These are phyloP conservation scores for Kurtzmaniella quercitrusa DNA, from an alignment of 1,139 yeast species.

Conservation along the genomic window DNA sequence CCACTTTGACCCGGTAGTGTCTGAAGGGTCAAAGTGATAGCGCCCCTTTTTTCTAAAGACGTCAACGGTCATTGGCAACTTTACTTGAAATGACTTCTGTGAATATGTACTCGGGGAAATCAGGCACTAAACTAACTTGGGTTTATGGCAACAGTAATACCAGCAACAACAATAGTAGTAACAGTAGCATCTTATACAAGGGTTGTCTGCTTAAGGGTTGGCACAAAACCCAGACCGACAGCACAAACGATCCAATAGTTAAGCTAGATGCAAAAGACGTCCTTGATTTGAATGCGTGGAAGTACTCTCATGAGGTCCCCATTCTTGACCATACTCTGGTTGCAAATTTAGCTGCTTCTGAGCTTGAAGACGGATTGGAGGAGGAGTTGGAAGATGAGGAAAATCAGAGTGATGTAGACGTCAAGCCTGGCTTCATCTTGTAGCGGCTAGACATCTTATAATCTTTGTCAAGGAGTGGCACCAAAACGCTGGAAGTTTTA, in stretches of 20 bases:
- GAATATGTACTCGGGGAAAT: not conserved
- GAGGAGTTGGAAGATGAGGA: slow-evolving; percentile 3
- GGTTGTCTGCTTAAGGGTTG: slow-evolving; percentile 45
- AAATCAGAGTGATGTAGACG: not conserved
- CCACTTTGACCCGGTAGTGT: not conserved
- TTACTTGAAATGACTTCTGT: not conserved
- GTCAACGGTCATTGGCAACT: no score
- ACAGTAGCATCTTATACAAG: no score
- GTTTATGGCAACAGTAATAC: slow-evolving; percentile 10
- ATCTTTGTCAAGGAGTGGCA: no score
- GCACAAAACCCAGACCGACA: slow-evolving; percentile 26
- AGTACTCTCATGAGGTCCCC: slow-evolving; percentile 20
- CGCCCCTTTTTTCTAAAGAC: not conserved
- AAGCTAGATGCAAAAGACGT: slow-evolving; percentile 20
- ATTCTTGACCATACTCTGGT: slow-evolving; percentile 10
- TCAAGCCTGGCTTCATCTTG: no score
- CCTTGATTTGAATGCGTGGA: slow-evolving; percentile 27
- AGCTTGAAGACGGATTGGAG: no score
- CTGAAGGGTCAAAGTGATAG: not conserved
- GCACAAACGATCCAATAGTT: slow-evolving; percentile 12
- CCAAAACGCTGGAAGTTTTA: no score
- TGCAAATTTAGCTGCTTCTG: not conserved
- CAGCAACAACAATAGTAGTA: no score
- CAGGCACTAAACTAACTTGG: slow-evolving; percentile 25
- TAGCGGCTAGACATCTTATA: no score